Base-by-base conservation (phyloP, 2,329 filamentous ascomycete species). In the Metarhizium sp. region DNA sequence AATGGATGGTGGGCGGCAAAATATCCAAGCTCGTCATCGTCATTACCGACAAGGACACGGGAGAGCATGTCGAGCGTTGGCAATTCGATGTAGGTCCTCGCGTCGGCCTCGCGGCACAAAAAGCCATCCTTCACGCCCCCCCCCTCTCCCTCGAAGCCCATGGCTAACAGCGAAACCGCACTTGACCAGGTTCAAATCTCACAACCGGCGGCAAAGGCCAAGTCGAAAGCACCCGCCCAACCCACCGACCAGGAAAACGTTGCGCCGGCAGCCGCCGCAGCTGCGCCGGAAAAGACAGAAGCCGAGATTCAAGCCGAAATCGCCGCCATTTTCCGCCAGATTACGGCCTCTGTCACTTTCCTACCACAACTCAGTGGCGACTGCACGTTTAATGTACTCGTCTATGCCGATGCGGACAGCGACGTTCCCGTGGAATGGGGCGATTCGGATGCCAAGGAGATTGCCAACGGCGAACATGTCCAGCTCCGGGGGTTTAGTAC, bases 361-460 rank as follows among this genome's bases (percentile, higher is more conserved):
- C 77, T 99, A 13, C 94, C 94, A 0, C 92, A 97, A 75, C 82
- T 99, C 6, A 67, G 58, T 59, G 92, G 92, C 45, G 89, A 96
- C 70, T 99, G 92, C 78, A 97, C 94, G 11, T 99, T 99, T 78
- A 99, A 99, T 67, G 92, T 99, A 50, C 81, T 99, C 45, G 94
- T 99, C 3, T 99, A 99, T 69, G 94, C 94, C 53, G 92, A 99
- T 69, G 92, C 92, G 18, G 92, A 97, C 72, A 94, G 88, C 57
- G 92, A 97, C 50, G 94, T 99, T 14, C 94, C 94, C 4, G 86
- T 99, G 57, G 94, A 99, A 71, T 99, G 94, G 94, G 94, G 94
- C 50, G 94, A 99, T 74, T 96, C 90, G 63, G 94, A 97, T 71
- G 92, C 92, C 54, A 96, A 96, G 75, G 94, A 99, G 77, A 96